Evolutionary conservation across 2,329 filamentous ascomycete genomes (phyloP), one percentile per base, ranked within the genome.

Genomic region (Trichoderma asperellum): DNA sequence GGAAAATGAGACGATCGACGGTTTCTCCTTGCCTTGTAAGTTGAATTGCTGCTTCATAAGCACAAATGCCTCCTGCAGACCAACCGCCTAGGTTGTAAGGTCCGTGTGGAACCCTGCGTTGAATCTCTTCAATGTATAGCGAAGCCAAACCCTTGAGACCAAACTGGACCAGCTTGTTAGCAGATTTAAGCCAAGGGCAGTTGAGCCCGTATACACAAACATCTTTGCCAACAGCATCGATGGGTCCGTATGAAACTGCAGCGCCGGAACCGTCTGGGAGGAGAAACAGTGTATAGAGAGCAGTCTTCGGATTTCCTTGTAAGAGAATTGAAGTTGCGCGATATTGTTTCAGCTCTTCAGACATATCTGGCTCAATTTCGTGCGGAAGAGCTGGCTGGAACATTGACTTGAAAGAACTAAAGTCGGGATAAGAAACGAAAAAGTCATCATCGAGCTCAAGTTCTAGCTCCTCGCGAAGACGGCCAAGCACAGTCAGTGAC

Each of bases 31-130:
- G 83, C 73, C 84, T 83, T 69, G 83, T 83, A 24, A 91, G 81
- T 73, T 90, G 86, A 69, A 85, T 85, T 43, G 88, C 85, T 16
- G 88, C 88, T 74, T 91, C 88, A 75, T 87, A 92, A 57, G 90
- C 89, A 70, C 89, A 89, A 56, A 92, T 88, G 56, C 91, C 91
- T 49, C 91, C 91, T 1, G 90, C 90, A n/a, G 88, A 91, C 91
- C 91, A 93, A 34, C 91, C 91, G 18, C 87, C 86, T 0, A 93
- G 79, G 59, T 85, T 84, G 79, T 92, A 92, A 0, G 90, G 89
- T 0, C 91, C 91, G 43, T 82, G 74, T 2, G 90, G 88, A 78
- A 93, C 90, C 63, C 90, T 89, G 8, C 88, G 86, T 79, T 88
- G 89, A 79, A 93, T 91, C 79, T 92, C 90, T 10, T 84, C 81